Evolutionary conservation across 768 basidiomycete genomes (phyloP).

Genomic region (Pholiota microspora): DNA sequence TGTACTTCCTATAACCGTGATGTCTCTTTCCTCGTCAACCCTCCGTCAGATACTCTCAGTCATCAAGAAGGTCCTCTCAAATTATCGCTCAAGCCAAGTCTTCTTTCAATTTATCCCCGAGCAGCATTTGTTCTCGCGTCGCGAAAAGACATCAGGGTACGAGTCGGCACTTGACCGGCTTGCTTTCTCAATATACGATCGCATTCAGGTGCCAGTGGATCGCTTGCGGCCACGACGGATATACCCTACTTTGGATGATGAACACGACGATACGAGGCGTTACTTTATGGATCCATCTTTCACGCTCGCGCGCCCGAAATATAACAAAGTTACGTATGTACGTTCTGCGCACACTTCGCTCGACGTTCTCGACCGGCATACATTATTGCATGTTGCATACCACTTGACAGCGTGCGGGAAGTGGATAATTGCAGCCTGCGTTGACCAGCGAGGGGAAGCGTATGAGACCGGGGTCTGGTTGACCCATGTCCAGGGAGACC

Average conservation of each 20-base stretch:
- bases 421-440: slow-evolving; percentile 74
- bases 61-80: slow-evolving; percentile 50
- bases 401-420: slow-evolving; percentile 60
- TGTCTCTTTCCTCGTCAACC: slow-evolving; percentile 61
- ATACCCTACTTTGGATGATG: neutral
- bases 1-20: slow-evolving; percentile 55
- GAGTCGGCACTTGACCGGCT: slow-evolving; percentile 47
- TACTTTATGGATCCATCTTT: slow-evolving; percentile 68
- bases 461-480: slow-evolving; percentile 70
- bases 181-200: slow-evolving; percentile 69
- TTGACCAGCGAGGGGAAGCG: slow-evolving; percentile 78
- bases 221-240: slow-evolving; percentile 37
- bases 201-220: slow-evolving; percentile 58
- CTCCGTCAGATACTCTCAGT: slow-evolving; percentile 71
- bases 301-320: slow-evolving; percentile 51
- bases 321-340: slow-evolving; percentile 35
- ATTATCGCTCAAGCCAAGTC: slow-evolving; percentile 40
- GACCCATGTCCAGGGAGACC: slow-evolving; percentile 36
- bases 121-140: slow-evolving; percentile 45
- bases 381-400: slow-evolving; percentile 78
- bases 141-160: slow-evolving; percentile 40
- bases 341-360: slow-evolving; percentile 35
- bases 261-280: slow-evolving; percentile 33
- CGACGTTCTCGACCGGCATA: slow-evolving; percentile 44
- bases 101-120: slow-evolving; percentile 78